Base-by-base conservation (phyloP, 345 rosid species). In the Ceriops tagal region DNA sequence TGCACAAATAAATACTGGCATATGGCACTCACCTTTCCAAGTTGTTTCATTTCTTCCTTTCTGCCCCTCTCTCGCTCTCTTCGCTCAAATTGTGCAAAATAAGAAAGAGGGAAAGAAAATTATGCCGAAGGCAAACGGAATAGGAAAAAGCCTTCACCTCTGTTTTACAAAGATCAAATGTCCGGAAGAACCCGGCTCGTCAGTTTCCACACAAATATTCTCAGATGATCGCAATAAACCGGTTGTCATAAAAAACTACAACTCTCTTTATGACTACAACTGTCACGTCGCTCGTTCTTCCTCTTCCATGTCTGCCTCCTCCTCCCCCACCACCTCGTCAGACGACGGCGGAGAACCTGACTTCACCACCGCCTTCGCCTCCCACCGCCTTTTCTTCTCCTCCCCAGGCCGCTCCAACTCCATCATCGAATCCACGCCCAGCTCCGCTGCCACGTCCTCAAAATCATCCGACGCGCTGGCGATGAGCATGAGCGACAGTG, bases 351-450 rank as follows among this genome's bases (percentile, higher is more conserved):
- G 71, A 21, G 84, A 78, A 26, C 91, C 89, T 28, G 96, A 89
- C 70, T 83, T 91, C 71, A 83, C 93, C 70, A 73, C 92, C 58
- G 80, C 80, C 24, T 81, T 81, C 61, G 95, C 98, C 67, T 88
- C 97, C 13, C 87, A 83, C 10, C 95, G 96, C 63, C 88, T 93
- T 89, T 93, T 93, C 81, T 87, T 89, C 89, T 82, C 97, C 66
- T 83, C 91, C 4, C 98, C 98, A 0, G 97, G 98, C 35, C 82
- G 77, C 24, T 93, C 98, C 66, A 93, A 89, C 83, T 91, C 96
- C 85, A 91, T 93, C 75, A 74, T 85, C 35, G 95, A 91, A 58
- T 82, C 95, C 6, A 24, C 81, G 24, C 75, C 82, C 31, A 43
- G 18, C 49, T 66, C 83, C 53, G 61, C 75, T 30, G 70, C 74